Evolutionary conservation across 2,329 filamentous ascomycete species (phyloP).

Genomic region (Cyclaneusma minus): DNA sequence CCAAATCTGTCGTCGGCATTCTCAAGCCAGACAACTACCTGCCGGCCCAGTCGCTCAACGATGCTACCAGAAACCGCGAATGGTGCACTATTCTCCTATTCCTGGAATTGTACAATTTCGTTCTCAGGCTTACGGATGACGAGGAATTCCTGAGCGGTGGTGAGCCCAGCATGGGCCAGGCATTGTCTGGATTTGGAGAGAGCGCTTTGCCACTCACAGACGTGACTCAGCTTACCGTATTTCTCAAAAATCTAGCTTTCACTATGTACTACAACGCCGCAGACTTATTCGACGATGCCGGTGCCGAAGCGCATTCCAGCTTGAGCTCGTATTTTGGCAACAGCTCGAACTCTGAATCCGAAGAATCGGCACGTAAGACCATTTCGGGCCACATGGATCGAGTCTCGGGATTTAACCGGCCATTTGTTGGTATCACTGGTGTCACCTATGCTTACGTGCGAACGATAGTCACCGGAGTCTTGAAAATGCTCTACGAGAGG

Average conservation of each 20-base stretch:
- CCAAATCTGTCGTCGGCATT: conserved; percentile 29
- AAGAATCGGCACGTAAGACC: conserved; percentile 1
- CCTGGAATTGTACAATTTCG: conserved; percentile 84
- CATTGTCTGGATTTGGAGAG: conserved; percentile 32
- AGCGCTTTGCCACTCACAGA: conserved; percentile 59
- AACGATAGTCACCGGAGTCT: conserved; percentile 60
- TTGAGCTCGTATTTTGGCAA: conserved; percentile 29
- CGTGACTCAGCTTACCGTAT: conserved; percentile 59
- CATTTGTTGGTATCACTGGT: conserved; percentile 47
- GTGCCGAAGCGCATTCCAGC: conserved; percentile 19
- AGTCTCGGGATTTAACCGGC: conserved; percentile 18
- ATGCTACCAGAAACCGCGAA: conserved; percentile 29
- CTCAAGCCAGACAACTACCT: conserved; percentile 9
- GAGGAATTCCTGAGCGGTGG: conserved; percentile 74
- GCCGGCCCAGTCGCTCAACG: conserved; percentile 3
- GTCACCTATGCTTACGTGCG: conserved; percentile 68
- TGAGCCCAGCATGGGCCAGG: conserved; percentile 22
- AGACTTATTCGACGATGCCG: conserved; percentile 36
- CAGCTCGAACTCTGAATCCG: conserved; percentile 2
- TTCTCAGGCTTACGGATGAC: conserved; percentile 85
- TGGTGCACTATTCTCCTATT: conserved; percentile 87
- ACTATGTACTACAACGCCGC: conserved; percentile 71
- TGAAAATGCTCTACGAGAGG: conserved; percentile 82
- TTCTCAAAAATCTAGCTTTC: conserved; percentile 84
- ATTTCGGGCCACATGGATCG: conserved; percentile 3